These are phyloP conservation scores for Botrytis pseudocinerea DNA, from an alignment of 2,329 filamentous ascomycete species.

Conservation along the genomic window DNA sequence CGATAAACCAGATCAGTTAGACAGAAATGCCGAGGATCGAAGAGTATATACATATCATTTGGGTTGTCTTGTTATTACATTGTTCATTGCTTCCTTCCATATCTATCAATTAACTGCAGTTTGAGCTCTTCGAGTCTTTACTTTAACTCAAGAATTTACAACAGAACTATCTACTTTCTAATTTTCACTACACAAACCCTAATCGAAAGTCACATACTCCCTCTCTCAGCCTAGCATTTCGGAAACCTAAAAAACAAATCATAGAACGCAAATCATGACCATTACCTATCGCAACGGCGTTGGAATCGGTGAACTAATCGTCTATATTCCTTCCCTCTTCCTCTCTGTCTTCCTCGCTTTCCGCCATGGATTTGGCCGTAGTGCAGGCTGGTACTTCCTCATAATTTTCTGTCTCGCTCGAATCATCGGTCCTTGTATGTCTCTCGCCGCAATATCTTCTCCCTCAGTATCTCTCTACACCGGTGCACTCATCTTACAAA, in stretches of 20 bases:
- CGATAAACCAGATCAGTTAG: not conserved
- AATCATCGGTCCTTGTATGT: slow-evolving; percentile 50
- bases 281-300: slow-evolving; percentile 43
- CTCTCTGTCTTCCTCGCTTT: slow-evolving; percentile 44
- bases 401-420: slow-evolving; percentile 53
- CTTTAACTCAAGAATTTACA: not conserved
- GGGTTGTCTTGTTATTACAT: not conserved
- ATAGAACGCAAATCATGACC: slow-evolving; percentile 27
- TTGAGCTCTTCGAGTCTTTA: not conserved
- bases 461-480: slow-evolving; percentile 45
- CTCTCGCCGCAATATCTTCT: slow-evolving; percentile 51
- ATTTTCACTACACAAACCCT: not conserved
- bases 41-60: slow-evolving; percentile 16
- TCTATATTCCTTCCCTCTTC: slow-evolving; percentile 45
- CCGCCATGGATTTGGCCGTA: slow-evolving; percentile 49
- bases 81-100: not conserved
- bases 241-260: not conserved
- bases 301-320: slow-evolving; percentile 46
- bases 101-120: not conserved
- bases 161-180: not conserved
- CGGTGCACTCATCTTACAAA: slow-evolving; percentile 48
- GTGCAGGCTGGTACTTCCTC: slow-evolving; percentile 55
- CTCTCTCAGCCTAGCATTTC: not conserved
- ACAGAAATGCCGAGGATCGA: not conserved
- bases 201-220: not conserved